Percentiles rank a stretch among this genome's conserved stretches.
phyloP scores from a whole-genome alignment of 106 monocot genomes.

The Dactylorhiza incarnata region DNA sequence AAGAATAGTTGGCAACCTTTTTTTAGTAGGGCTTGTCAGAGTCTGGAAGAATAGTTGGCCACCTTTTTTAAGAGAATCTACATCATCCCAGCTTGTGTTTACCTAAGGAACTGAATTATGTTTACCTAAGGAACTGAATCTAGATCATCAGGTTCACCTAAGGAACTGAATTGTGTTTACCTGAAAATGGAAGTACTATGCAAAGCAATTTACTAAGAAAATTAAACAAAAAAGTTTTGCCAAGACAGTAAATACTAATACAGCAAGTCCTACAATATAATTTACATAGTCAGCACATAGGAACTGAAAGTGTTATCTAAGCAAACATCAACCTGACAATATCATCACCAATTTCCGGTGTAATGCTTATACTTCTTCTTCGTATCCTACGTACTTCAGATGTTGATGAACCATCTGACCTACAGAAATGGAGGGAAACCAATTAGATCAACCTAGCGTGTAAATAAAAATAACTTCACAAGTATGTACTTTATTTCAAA shows the following conservation, averaged over 20 bases:
- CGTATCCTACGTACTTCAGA: constrained; percentile 57
- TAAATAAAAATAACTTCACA: neutral
- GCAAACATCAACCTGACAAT: constrained; percentile 67
- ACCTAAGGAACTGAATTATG: no score
- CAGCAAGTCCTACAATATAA: neutral
- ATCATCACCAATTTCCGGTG: constrained; percentile 96
- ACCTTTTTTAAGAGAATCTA: no score
- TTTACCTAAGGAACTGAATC: neutral
- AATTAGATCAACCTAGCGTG: constrained; percentile 1
- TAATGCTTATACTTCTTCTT: constrained; percentile 88
- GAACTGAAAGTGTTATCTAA: neutral
- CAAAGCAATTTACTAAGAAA: neutral
- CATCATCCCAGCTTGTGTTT: no score
- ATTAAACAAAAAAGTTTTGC: neutral
- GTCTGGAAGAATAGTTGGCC: no score
- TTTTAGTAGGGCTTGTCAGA: no score
- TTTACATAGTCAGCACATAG: neutral
- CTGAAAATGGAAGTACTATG: neutral
- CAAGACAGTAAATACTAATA: neutral
- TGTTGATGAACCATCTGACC: constrained; percentile 83
- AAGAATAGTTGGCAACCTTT: no score
- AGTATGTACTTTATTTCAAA: neutral
- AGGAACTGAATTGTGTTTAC: neutral
- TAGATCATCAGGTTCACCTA: neutral
- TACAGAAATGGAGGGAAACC: constrained; percentile 22